Evolutionary conservation across 164 flowering plant species (phyloP), one percentile per base, ranked within the genome.

Genomic region (Nymphaea colorata): DNA sequence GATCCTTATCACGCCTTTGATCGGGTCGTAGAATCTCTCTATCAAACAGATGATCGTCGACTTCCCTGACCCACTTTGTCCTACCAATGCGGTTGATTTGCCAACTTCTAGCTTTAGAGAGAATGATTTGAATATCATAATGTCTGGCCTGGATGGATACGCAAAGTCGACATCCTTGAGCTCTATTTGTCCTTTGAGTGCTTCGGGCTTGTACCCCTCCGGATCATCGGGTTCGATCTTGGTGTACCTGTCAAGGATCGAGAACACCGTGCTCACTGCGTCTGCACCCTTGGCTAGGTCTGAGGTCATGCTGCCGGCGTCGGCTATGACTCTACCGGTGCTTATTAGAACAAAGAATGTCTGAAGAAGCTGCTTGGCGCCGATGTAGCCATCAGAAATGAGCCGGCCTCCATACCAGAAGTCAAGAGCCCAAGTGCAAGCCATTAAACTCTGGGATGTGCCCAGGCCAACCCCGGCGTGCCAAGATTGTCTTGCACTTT

Each of bases 401-500:
- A 92, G 87, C 70, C 67, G 82, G 0, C 88, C 89, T 4, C 96
- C 93, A 53, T 86, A 91, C 97, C 97, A 91, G 67, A 86, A 91
- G 61, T 83, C 88, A 0, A 92, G 70, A 16, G 94, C 88, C 94
- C 89, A 85, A 7, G 82, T 82, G 68, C 84, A 84, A 2, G 79
- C 51, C 73, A 76, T 77, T 41, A 91, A 79, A 68, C 85, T 68
- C 61, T 85, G 87, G 3, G 96, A 83, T 6, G 75, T 69, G 11
- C 82, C 96, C 0, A 89, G 87, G 4, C 92, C 96, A 4, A 87
- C 55, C 0, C 98, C 98, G 0, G 98, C 91, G 59, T 65, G 80
- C 96, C 89, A 87, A 2, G 96, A 85, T 18, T 89, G 92, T 2
- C 83, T 75, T 36, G 81, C 72, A 75, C 84, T 83, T 67, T 89